Conservation (phyloP, 495 filamentous ascomycete genomes). For the Lepidopterella palustris region DNA sequence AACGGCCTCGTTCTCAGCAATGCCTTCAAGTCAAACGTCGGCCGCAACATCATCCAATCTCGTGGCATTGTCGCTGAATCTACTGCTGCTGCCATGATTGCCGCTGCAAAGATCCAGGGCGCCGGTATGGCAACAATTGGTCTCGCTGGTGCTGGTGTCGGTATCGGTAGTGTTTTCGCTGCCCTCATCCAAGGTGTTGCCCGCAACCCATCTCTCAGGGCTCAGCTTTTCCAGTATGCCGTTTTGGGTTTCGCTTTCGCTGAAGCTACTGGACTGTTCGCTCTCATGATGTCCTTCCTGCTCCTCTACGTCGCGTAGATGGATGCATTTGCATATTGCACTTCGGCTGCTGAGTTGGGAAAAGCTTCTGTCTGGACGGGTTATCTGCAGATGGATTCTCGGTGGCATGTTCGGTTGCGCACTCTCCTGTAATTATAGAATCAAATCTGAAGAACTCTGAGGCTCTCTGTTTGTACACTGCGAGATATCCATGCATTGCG, state of each 20-base stretch:
- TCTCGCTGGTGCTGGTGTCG: slow-evolving; percentile 85
- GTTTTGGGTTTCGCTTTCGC: slow-evolving; percentile 92
- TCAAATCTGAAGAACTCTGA: too few species aligned
- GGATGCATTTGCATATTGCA: too few species aligned
- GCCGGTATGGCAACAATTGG: slow-evolving; percentile 82
- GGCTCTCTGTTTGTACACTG: too few species aligned
- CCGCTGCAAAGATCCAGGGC: slow-evolving; percentile 81
- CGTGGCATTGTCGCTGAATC: slow-evolving; percentile 32
- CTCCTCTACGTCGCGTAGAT: slow-evolving; percentile 30
- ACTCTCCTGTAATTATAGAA: too few species aligned
- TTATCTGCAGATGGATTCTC: too few species aligned
- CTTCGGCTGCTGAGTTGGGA: too few species aligned
- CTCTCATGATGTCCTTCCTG: slow-evolving; percentile 71
- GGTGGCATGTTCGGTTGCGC: too few species aligned
- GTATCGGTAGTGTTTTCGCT: slow-evolving; percentile 88
- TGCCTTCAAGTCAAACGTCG: slow-evolving; percentile 29
- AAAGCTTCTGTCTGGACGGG: too few species aligned
- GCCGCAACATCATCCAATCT: slow-evolving; percentile 26
- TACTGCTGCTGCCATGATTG: slow-evolving; percentile 58
- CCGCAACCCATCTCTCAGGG: slow-evolving; percentile 84
- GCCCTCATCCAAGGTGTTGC: slow-evolving; percentile 75
- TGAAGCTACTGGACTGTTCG: slow-evolving; percentile 89
- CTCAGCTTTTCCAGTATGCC: slow-evolving; percentile 88
- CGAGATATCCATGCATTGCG: too few species aligned
- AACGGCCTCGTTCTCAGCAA: slow-evolving; percentile 28